Evolutionary conservation across 1,139 yeast genomes (phyloP).

Genomic region (Candida tunisiensis): DNA sequence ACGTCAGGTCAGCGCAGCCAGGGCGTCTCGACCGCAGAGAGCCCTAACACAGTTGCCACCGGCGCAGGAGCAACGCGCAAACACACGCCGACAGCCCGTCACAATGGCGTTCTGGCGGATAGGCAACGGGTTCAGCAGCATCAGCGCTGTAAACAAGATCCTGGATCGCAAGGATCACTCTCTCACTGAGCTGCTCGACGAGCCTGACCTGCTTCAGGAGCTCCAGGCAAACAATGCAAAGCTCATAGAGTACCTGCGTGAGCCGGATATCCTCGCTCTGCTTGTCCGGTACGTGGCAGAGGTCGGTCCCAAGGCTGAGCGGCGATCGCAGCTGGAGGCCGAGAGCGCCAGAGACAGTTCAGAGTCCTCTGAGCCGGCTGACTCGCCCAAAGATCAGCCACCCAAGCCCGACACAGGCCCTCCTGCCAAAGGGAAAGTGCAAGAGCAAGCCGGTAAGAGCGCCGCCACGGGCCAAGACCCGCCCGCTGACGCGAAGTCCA

Average conservation of each 20-base stretch:
- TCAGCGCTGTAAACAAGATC: slow-evolving; percentile 56
- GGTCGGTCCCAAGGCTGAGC: slow-evolving; percentile 45
- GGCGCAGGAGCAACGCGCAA: too few relatives aligned
- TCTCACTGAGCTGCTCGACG: slow-evolving; percentile 61
- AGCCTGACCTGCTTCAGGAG: slow-evolving; percentile 75
- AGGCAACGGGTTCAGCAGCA: slow-evolving; percentile 67
- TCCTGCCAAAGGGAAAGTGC: too few relatives aligned
- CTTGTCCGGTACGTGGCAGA: too few relatives aligned
- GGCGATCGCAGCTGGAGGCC: slow-evolving; percentile 2
- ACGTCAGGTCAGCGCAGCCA: too few relatives aligned
- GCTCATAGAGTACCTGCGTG: slow-evolving; percentile 64
- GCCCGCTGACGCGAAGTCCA: too few relatives aligned
- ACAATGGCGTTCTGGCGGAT: slow-evolving; percentile 70
- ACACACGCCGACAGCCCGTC: neutral
- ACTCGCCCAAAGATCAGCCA: too few relatives aligned
- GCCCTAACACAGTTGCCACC: too few relatives aligned
- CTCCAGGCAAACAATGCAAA: slow-evolving; percentile 67
- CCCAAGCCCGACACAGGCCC: too few relatives aligned
- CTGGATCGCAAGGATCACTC: slow-evolving; percentile 40
- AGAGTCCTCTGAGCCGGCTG: too few relatives aligned
- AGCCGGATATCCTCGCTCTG: slow-evolving; percentile 46
- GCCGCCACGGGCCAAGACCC: too few relatives aligned
- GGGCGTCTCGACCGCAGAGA: too few relatives aligned
- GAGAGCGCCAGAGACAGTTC: slow-evolving; percentile 4
- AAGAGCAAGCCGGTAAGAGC: too few relatives aligned